phyloP scores from a whole-genome alignment of 441 rosid species.

The Manihot esculenta region DNA sequence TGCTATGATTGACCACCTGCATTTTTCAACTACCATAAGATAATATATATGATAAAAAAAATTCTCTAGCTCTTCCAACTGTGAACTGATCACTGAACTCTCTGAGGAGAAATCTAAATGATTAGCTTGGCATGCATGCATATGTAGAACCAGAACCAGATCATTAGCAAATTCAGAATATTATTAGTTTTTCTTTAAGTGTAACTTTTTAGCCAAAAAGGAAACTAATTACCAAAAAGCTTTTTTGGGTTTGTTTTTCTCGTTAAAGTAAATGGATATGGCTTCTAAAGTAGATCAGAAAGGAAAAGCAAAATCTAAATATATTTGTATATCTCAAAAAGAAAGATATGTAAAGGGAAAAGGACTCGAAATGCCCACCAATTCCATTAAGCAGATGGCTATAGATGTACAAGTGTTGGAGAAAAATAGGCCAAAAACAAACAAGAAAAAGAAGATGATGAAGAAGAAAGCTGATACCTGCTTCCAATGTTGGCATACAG shows the following conservation, averaged over 20 bases:
- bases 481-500: conserved; percentile 86
- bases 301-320: background rate
- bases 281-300: background rate
- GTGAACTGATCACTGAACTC: background rate
- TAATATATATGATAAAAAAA: background rate
- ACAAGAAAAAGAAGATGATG: background rate
- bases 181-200: conserved; percentile 10
- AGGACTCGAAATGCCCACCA: too few species aligned
- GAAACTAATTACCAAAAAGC: background rate
- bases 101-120: background rate
- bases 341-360: background rate
- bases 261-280: background rate
- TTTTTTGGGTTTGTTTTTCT: conserved; percentile 2
- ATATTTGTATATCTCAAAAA: background rate
- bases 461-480: conserved; percentile 41
- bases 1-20: conserved; percentile 97
- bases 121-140: conserved; percentile 27
- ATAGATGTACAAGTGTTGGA: background rate
- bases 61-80: background rate
- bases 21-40: conserved; percentile 19
- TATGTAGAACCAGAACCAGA: conserved; percentile 23
- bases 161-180: conserved; percentile 26
- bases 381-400: background rate
- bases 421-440: background rate
- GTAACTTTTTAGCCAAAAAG: conserved; percentile 3